Evolutionary conservation across 305 asterid genomes (phyloP).

Genomic region (Solanum hybrid): DNA sequence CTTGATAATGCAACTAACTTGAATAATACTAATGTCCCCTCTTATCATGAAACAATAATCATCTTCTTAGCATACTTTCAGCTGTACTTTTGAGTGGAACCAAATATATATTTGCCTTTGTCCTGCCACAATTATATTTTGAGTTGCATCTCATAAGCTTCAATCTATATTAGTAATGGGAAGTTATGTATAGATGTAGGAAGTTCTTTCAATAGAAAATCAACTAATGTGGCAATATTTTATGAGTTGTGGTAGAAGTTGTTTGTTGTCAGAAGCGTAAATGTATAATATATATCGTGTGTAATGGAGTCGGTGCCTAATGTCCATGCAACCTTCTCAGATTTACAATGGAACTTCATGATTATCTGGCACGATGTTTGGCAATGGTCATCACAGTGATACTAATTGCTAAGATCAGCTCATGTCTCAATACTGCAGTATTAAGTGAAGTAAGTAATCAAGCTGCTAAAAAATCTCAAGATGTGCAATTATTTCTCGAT

Average conservation of each 20-base stretch:
- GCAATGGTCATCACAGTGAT: neutral
- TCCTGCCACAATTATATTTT: neutral
- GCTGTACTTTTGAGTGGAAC: neutral
- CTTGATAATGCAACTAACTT: neutral
- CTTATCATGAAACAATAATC: neutral
- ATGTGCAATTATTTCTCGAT: neutral
- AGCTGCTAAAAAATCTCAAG: neutral
- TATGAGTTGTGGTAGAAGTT: neutral
- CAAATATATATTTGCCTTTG: neutral
- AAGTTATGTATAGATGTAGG: neutral
- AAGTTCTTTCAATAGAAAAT: neutral
- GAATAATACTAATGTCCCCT: neutral
- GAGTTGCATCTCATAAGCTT: neutral
- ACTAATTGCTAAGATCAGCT: neutral
- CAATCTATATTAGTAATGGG: neutral
- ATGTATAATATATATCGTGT: neutral
- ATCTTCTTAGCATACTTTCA: neutral
- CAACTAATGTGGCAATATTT: neutral
- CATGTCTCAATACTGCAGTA: neutral
- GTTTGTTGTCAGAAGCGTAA: neutral
- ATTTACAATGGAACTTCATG: neutral
- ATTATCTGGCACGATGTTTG: neutral
- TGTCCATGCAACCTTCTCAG: neutral
- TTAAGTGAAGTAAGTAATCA: neutral
- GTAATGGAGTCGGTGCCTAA: neutral